These are phyloP conservation scores for Raphidocelis subcapitata DNA, from an alignment of 139 green algal genomes.

Conservation along the genomic window DNA sequence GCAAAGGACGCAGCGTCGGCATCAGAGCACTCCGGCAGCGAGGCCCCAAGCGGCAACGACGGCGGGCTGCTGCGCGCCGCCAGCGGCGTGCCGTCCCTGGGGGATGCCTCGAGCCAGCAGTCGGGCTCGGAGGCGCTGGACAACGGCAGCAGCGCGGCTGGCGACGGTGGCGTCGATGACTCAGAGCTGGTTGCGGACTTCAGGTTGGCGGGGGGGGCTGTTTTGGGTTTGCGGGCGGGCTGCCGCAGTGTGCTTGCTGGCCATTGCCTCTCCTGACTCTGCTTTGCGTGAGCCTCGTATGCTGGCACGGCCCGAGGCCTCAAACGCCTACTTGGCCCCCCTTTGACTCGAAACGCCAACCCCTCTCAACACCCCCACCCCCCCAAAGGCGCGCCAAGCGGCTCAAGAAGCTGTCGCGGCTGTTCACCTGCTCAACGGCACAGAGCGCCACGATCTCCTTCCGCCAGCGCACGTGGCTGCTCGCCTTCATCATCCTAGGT, in stretches of 20 bases:
- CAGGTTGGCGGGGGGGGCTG: background rate
- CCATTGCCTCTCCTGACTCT: background rate
- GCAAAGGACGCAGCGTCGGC: background rate
- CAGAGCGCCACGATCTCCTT: constrained; percentile 9
- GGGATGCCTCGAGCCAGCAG: background rate
- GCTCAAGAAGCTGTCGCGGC: constrained; percentile 25
- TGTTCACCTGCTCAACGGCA: constrained; percentile 22
- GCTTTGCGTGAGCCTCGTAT: background rate
- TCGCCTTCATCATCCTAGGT: background rate
- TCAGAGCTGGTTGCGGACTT: constrained; percentile 23
- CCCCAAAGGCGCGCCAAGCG: constrained; percentile 24
- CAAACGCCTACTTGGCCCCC: background rate
- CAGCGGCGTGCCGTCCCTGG: background rate
- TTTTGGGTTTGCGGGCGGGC: background rate
- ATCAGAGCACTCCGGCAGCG: background rate
- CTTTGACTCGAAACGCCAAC: background rate
- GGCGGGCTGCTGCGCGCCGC: background rate
- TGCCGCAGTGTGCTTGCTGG: background rate
- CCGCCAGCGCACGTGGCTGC: constrained; percentile 1
- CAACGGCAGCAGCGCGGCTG: background rate
- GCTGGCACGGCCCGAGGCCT: background rate
- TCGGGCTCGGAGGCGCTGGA: constrained; percentile 9
- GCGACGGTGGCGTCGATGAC: constrained; percentile 2
- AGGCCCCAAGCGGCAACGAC: background rate
- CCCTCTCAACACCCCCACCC: background rate